phyloP scores from a whole-genome alignment of 768 basidiomycete genomes.

The Sarcodon sp. region DNA sequence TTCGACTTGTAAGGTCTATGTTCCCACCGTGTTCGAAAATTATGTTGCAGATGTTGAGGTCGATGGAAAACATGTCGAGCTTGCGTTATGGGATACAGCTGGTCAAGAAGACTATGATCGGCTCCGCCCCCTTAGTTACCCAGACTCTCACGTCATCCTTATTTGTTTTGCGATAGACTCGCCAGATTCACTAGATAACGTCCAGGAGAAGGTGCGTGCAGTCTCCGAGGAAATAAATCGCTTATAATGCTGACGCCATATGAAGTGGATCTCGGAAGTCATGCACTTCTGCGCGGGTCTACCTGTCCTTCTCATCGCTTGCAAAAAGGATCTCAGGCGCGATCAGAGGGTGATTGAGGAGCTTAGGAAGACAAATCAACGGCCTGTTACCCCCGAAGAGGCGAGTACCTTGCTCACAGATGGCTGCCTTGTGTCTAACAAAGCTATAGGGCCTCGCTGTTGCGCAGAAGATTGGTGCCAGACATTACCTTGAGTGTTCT shows the following conservation, averaged over 20 bases:
- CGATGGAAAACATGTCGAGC: conserved; percentile 95
- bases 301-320: conserved; percentile 95
- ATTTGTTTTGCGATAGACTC: conserved; percentile 99
- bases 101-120: conserved; percentile 99
- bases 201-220: conserved; percentile 89
- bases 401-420: conserved; percentile 23
- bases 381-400: conserved; percentile 91
- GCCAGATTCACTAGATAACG: conserved; percentile 97
- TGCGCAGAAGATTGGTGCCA: conserved; percentile 92
- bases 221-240: not conserved
- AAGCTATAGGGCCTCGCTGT: conserved; percentile 75
- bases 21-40: conserved; percentile 99
- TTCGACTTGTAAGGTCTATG: conserved; percentile 64
- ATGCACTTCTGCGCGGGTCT: conserved; percentile 94
- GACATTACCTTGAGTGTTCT: conserved; percentile 95
- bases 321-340: conserved; percentile 96
- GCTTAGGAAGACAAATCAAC: conserved; percentile 86
- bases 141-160: conserved; percentile 99
- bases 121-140: conserved; percentile 93
- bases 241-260: conserved; percentile 1
- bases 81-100: conserved; percentile 99
- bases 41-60: conserved; percentile 99
- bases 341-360: conserved; percentile 91
- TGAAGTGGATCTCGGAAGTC: conserved; percentile 96
- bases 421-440: not conserved